Base-by-base conservation (phyloP, 768 basidiomycete genomes). In the Leucocoprinus birnbaumii region DNA sequence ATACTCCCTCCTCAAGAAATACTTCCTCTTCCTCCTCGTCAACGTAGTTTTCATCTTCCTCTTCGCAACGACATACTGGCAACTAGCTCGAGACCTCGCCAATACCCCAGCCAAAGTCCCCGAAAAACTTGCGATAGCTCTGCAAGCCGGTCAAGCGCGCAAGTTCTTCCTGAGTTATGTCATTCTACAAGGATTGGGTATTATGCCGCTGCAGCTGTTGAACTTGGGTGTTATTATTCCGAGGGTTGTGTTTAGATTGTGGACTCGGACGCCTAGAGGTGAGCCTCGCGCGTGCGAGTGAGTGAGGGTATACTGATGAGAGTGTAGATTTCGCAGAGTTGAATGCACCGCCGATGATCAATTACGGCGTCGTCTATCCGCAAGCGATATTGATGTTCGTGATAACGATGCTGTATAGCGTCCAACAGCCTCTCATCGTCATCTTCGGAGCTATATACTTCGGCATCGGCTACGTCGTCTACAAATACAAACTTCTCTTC, bases 281-380 rank as follows among this genome's bases (percentile, higher is more conserved):
- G 62, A 26, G 75, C 63, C n/a, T 6, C 9, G 6, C 11, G 11
- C 31, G 31, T 5, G 31, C 6, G 6, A 11, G 11, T 51, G 34
- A 37, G 16, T 13, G 16, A 21, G 18, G 5, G 43, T 56, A 18
- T 35, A 21, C 9, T 19, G n/a, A 19, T 48, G 9, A 6, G 31
- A 18, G 35, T 14, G 11, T 63, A 98, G 96, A 99, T 64, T 95
- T 86, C 59, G 96, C 94, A 16, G 97, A 97, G 67, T 79, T 98
- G 14, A 97, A 99, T 65, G 94, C 94, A 0, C 97, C 97, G 5
- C 94, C 97, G 0, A 92, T 95, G 89, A 89, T 98, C 71, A 98
- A 98, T 70, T 96, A 98, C 61, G 97, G 97, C 48, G 82, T 89
- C 48, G 94, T 99, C 10, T 99, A 98, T 67, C 97, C 97, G 0